These are phyloP conservation scores for Russula sp. DNA, from an alignment of 768 basidiomycete species.

Conservation along the genomic window DNA sequence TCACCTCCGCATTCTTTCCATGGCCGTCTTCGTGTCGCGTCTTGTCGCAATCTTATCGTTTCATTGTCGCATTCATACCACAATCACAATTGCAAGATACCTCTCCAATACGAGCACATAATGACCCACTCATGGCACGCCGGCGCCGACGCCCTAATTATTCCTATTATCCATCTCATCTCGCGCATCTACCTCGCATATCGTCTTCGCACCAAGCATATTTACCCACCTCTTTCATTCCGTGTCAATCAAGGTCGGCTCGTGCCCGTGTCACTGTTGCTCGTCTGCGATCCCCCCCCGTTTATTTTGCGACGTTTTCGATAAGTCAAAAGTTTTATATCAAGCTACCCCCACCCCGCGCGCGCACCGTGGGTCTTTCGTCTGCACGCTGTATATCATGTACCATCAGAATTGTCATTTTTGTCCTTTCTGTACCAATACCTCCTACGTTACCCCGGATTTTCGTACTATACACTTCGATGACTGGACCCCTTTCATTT, in stretches of 20 bases:
- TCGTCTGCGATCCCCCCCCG: conserved; percentile 9
- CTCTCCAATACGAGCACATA: conserved; percentile 18
- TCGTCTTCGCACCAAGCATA: conserved; percentile 10
- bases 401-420: conserved; percentile 14
- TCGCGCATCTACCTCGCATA: conserved; percentile 21
- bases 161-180: conserved; percentile 22
- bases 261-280: conserved; percentile 15
- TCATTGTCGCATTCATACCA: conserved; percentile 18
- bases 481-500: neutral
- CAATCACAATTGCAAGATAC: conserved; percentile 22
- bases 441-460: conserved; percentile 20
- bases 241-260: conserved; percentile 8
- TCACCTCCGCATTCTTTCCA: conserved; percentile 5
- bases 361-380: conserved; percentile 4
- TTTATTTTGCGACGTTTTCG: conserved; percentile 7
- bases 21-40: neutral
- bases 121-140: conserved; percentile 18
- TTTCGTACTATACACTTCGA: conserved; percentile 14
- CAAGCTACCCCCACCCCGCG: neutral
- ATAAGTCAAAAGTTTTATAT: conserved; percentile 15
- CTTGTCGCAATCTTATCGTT: conserved; percentile 6
- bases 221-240: conserved; percentile 8
- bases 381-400: conserved; percentile 18
- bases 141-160: conserved; percentile 19
- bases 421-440: conserved; percentile 20